phyloP scores from a whole-genome alignment of 192 early-diverging fungal genomes.

The Tieghemiomyces parasiticus region DNA sequence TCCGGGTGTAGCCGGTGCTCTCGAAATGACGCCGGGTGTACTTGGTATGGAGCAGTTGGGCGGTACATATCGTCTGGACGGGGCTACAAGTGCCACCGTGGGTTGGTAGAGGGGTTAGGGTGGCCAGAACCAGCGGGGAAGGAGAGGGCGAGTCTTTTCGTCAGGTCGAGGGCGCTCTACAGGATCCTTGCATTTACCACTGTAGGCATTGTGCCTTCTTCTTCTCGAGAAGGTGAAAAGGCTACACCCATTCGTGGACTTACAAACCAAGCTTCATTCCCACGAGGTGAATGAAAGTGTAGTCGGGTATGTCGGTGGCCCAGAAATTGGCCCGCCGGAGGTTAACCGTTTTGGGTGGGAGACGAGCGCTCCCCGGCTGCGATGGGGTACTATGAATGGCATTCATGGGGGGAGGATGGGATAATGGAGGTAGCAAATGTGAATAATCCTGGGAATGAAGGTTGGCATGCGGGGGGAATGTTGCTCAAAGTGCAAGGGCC shows the following conservation, averaged over 20 bases:
- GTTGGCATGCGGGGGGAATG: too few species aligned
- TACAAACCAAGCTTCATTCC: constrained; percentile 4
- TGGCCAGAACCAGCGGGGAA: neutral
- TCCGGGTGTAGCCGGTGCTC: neutral
- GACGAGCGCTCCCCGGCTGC: neutral
- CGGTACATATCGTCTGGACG: constrained; percentile 4
- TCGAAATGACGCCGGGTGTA: neutral
- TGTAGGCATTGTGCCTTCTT: neutral
- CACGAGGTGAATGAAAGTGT: neutral
- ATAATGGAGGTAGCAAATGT: neutral
- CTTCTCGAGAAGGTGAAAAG: neutral
- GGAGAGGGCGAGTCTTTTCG: neutral
- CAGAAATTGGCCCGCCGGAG: neutral
- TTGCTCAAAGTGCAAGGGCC: too few species aligned
- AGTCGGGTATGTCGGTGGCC: constrained; percentile 5
- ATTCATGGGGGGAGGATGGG: neutral
- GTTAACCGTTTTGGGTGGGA: neutral
- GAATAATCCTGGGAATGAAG: neutral
- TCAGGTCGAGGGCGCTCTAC: neutral
- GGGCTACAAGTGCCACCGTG: neutral
- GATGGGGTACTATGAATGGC: neutral
- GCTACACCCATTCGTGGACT: neutral
- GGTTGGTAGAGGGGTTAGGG: neutral
- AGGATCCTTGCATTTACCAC: neutral
- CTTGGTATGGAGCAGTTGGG: neutral